These are phyloP conservation scores for Lachnellula cervina DNA, from an alignment of 2,329 filamentous ascomycete genomes.

Conservation along the genomic window DNA sequence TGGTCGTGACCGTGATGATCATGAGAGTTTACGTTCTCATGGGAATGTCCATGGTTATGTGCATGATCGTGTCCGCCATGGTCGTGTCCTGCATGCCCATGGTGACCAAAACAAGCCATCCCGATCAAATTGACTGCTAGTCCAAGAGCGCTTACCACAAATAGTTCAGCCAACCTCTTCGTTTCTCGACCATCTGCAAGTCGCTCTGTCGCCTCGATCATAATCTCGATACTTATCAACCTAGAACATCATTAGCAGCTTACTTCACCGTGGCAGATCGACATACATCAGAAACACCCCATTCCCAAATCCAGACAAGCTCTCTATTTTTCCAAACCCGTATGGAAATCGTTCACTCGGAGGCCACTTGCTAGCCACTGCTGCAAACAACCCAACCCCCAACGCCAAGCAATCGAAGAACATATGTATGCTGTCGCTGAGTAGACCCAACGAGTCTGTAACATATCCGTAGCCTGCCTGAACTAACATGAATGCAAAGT, in stretches of 20 bases:
- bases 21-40: constrained; percentile 14
- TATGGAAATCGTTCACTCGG: constrained; percentile 86
- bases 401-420: constrained; percentile 96
- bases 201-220: constrained; percentile 88
- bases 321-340: constrained; percentile 95
- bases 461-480: constrained; percentile 92
- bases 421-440: constrained; percentile 99
- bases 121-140: constrained; percentile 88
- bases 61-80: constrained; percentile 34
- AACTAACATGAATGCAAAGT: constrained; percentile 90
- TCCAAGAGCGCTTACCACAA: constrained; percentile 82
- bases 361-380: constrained; percentile 96
- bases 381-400: constrained; percentile 81
- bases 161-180: constrained; percentile 76
- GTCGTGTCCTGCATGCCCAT: constrained; percentile 40
- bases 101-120: constrained; percentile 48
- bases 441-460: constrained; percentile 87
- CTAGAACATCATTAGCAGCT: constrained; percentile 39
- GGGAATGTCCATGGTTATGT: constrained; percentile 17
- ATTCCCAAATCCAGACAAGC: constrained; percentile 91
- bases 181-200: constrained; percentile 80
- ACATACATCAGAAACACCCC: constrained; percentile 85
- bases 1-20: constrained; percentile 26
- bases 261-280: not conserved
- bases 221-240: constrained; percentile 91